These are phyloP conservation scores for Silene conica DNA, from an alignment of 148 eudicot species.

Conservation along the genomic window DNA sequence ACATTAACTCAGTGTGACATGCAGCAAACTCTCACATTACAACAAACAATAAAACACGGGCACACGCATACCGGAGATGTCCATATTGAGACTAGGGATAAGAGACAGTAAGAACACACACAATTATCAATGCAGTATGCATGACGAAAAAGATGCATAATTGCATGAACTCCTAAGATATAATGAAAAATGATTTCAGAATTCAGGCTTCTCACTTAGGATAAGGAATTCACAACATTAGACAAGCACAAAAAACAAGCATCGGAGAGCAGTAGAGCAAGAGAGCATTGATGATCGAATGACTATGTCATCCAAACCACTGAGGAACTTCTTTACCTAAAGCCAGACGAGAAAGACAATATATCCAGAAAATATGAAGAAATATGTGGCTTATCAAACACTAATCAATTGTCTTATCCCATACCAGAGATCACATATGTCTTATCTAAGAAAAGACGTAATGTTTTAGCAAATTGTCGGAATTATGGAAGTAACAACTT, in stretches of 20 bases:
- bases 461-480: not conserved
- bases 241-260: not conserved
- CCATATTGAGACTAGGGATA: too few species aligned
- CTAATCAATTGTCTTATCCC: not conserved
- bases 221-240: not conserved
- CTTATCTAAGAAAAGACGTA: too few species aligned
- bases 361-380: too few species aligned
- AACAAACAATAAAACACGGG: not conserved
- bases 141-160: not conserved
- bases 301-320: not conserved
- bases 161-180: not conserved
- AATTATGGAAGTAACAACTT: not conserved
- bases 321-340: not conserved
- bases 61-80: not conserved
- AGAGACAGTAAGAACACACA: not conserved
- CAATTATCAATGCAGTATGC: not conserved
- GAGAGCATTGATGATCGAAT: not conserved
- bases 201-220: not conserved
- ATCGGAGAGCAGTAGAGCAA: not conserved
- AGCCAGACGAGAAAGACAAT: not conserved
- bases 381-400: not conserved
- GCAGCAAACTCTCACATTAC: slow-evolving; percentile 2
- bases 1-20: not conserved
- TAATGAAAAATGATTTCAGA: not conserved
- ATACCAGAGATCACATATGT: not conserved